Conservation (phyloP, 495 filamentous ascomycete genomes). For the Xylaria bambusicola region DNA sequence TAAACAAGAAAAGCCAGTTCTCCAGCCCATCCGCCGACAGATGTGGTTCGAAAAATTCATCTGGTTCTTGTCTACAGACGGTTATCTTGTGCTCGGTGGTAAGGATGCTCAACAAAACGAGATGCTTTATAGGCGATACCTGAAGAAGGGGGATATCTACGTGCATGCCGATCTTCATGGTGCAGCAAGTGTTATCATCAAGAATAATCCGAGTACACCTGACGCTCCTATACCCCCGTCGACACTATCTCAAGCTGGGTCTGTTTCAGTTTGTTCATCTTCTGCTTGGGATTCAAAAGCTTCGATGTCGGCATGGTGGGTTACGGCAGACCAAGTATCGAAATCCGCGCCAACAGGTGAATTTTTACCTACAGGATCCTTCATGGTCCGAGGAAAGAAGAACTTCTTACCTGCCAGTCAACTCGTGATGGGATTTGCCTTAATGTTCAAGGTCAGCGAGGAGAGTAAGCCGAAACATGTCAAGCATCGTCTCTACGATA, state of each 20-base stretch:
- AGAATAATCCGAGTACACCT: constrained; percentile 72
- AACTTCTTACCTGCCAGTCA: constrained; percentile 89
- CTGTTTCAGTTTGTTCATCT: constrained; percentile 77
- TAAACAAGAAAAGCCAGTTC: constrained; percentile 87
- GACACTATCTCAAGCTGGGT: constrained; percentile 87
- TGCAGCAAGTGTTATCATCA: constrained; percentile 79
- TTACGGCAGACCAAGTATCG: constrained; percentile 79
- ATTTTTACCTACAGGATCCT: constrained; percentile 72
- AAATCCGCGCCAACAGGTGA: constrained; percentile 81
- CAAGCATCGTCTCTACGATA: constrained; percentile 66
- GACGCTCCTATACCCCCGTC: constrained; percentile 88
- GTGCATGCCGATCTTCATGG: constrained; percentile 89
- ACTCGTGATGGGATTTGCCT: constrained; percentile 79
- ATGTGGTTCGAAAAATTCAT: constrained; percentile 97
- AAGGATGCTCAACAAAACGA: constrained; percentile 91
- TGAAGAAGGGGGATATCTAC: constrained; percentile 87
- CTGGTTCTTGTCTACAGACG: constrained; percentile 94
- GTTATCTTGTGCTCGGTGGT: constrained; percentile 86
- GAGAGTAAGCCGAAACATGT: constrained; percentile 80
- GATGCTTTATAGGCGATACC: constrained; percentile 78
- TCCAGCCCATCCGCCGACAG: constrained; percentile 77
- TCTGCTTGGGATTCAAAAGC: constrained; percentile 95
- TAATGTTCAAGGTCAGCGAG: constrained; percentile 87
- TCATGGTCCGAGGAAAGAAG: constrained; percentile 80
- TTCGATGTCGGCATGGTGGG: constrained; percentile 94